Percentiles rank a stretch among this genome's conserved stretches.
Evolutionary conservation across 2,329 filamentous ascomycete species (phyloP).

Genomic region (Penicillium concentricum): DNA sequence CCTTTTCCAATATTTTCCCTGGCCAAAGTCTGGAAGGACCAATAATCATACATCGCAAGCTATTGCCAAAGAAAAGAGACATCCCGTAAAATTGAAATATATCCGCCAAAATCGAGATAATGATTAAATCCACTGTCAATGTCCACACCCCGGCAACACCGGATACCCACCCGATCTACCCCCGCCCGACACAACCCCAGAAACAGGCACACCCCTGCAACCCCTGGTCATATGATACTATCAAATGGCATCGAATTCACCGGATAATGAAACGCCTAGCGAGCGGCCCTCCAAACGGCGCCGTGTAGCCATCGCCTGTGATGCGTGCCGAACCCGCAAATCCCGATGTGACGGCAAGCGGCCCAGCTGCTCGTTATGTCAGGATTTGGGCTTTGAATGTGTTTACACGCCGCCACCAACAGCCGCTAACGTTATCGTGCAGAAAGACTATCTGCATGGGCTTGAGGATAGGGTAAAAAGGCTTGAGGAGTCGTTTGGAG

Average conservation of each 20-base stretch:
- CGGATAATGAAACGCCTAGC: background rate
- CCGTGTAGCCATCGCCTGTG: conserved; percentile 41
- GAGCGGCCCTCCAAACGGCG: conserved; percentile 30
- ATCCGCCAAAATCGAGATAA: background rate
- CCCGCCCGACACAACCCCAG: background rate
- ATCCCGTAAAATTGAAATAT: too few relatives aligned
- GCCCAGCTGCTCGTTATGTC: conserved; percentile 46
- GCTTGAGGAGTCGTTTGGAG: conserved; percentile 22
- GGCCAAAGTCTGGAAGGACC: background rate
- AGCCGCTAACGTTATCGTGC: conserved; percentile 40
- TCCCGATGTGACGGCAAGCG: conserved; percentile 45
- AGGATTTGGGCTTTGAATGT: conserved; percentile 45
- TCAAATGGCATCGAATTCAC: background rate
- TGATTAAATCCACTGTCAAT: too few relatives aligned
- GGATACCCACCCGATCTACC: background rate
- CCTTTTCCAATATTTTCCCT: background rate
- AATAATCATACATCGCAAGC: background rate
- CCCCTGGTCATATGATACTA: background rate
- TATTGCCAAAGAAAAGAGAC: background rate
- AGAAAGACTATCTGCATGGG: conserved; percentile 34
- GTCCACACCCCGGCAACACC: background rate
- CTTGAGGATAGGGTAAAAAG: conserved; percentile 17
- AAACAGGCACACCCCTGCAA: background rate
- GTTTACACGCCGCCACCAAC: conserved; percentile 41
- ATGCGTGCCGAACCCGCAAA: conserved; percentile 39